Evolutionary conservation across 805 yeast species (phyloP).

Genomic region (Metschnikowia matae): DNA sequence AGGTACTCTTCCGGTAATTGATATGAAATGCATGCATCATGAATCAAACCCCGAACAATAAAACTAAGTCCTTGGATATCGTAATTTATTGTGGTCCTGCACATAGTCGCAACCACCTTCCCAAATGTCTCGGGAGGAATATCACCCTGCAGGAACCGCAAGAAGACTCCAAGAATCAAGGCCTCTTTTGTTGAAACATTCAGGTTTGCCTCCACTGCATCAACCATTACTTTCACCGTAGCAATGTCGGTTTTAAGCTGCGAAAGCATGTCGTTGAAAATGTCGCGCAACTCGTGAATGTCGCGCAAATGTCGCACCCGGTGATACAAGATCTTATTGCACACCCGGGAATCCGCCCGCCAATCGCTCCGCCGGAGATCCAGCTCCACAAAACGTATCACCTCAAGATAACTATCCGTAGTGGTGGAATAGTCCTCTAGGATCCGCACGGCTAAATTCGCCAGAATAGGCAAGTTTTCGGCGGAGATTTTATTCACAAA

Average conservation of each 20-base stretch:
- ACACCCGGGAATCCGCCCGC: constrained; percentile 26
- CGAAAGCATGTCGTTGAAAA: background rate
- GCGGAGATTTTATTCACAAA: constrained; percentile 30
- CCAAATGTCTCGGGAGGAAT: constrained; percentile 14
- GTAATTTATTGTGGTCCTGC: constrained; percentile 6
- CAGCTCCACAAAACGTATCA: constrained; percentile 30
- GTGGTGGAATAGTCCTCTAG: constrained; percentile 34
- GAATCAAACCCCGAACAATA: constrained; percentile 14
- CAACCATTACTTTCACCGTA: constrained; percentile 10
- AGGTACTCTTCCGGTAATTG: constrained; percentile 5
- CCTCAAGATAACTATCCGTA: constrained; percentile 24
- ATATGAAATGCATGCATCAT: constrained; percentile 11
- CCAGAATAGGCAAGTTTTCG: constrained; percentile 32
- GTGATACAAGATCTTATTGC: constrained; percentile 25
- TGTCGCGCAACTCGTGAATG: constrained; percentile 4
- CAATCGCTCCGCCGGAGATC: constrained; percentile 30
- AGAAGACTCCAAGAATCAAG: constrained; percentile 5
- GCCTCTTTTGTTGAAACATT: constrained; percentile 2
- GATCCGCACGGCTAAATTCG: constrained; percentile 26
- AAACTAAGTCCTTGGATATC: background rate
- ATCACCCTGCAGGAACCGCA: background rate
- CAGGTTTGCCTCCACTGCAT: constrained; percentile 11
- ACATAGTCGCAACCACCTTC: constrained; percentile 6
- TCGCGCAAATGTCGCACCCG: constrained; percentile 4
- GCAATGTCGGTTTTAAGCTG: constrained; percentile 8